Percentiles rank a stretch among this genome's conserved stretches.
Conservation (phyloP, 2,329 filamentous ascomycete genomes). For the Epichloe hybrida region DNA sequence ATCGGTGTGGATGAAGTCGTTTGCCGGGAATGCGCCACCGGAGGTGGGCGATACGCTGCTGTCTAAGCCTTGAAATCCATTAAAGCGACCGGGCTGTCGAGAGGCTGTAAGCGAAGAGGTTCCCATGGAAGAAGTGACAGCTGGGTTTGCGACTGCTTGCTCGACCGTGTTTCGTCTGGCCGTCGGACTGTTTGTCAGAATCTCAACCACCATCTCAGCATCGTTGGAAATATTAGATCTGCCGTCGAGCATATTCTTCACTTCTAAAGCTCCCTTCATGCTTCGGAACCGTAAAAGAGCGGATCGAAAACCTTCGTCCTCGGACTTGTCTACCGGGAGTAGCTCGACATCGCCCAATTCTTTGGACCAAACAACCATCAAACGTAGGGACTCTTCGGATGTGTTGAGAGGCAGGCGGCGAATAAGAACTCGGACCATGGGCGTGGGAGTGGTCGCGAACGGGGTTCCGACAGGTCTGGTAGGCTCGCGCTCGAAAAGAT, state of each 20-base stretch:
- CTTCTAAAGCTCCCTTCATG: slow-evolving; percentile 38
- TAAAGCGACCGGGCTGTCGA: slow-evolving; percentile 46
- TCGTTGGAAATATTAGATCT: slow-evolving; percentile 37
- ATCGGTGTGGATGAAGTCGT: slow-evolving; percentile 47
- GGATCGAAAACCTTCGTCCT: slow-evolving; percentile 36
- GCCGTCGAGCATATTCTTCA: slow-evolving; percentile 43
- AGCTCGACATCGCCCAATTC: slow-evolving; percentile 39
- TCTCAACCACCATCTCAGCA: slow-evolving; percentile 42
- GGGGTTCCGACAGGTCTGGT: slow-evolving; percentile 26
- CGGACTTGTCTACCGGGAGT: slow-evolving; percentile 33
- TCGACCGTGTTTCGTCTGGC: slow-evolving; percentile 16
- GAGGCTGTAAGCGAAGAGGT: slow-evolving; percentile 27
- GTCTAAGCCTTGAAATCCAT: slow-evolving; percentile 48
- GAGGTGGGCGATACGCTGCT: slow-evolving; percentile 45
- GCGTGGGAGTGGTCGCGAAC: slow-evolving; percentile 22
- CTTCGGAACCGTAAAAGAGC: slow-evolving; percentile 41
- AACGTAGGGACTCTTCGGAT: slow-evolving; percentile 37
- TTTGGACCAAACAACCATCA: slow-evolving; percentile 47
- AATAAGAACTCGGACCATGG: slow-evolving; percentile 33
- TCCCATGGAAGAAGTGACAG: slow-evolving; percentile 26
- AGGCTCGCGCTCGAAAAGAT: slow-evolving; percentile 27
- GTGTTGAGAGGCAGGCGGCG: slow-evolving; percentile 40
- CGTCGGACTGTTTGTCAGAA: slow-evolving; percentile 31
- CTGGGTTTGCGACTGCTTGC: slow-evolving; percentile 9
- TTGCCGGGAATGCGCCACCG: slow-evolving; percentile 35